phyloP scores from a whole-genome alignment of 2,329 filamentous ascomycete species.

The Chaetomium olivaceum region DNA sequence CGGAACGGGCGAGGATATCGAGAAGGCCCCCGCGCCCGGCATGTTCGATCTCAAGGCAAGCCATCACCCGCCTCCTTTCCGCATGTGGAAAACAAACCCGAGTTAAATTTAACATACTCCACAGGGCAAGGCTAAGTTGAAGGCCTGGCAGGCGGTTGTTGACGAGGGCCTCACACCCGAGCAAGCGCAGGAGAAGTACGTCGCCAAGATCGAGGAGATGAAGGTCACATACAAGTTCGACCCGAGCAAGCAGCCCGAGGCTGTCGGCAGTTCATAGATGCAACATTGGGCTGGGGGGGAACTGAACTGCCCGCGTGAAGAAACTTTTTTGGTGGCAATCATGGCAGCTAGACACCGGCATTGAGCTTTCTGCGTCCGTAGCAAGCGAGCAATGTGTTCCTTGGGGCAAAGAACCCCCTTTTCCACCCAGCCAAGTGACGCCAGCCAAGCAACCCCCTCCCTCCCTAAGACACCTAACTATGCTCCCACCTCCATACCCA shows the following conservation, averaged over 20 bases:
- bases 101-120: constrained; percentile 5
- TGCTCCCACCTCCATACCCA: background rate
- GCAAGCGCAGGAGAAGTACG: constrained; percentile 74
- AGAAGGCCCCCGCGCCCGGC: constrained; percentile 59
- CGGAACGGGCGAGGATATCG: constrained; percentile 57
- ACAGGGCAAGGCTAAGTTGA: constrained; percentile 78
- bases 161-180: constrained; percentile 61
- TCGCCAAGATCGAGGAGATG: constrained; percentile 69
- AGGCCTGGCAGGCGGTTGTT: constrained; percentile 72
- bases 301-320: background rate
- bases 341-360: background rate
- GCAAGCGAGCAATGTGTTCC: constrained; percentile 18
- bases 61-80: constrained; percentile 3
- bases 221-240: constrained; percentile 71
- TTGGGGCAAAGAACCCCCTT: background rate
- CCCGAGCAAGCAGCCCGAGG: constrained; percentile 62
- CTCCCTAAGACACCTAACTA: background rate
- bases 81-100: background rate
- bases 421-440: background rate
- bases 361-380: background rate
- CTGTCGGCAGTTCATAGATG: constrained; percentile 43
- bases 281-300: background rate
- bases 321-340: background rate
- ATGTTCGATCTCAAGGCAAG: constrained; percentile 70
- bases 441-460: background rate